These are phyloP conservation scores for Xylaria sp. DNA, from an alignment of 2,329 filamentous ascomycete species.

Conservation along the genomic window DNA sequence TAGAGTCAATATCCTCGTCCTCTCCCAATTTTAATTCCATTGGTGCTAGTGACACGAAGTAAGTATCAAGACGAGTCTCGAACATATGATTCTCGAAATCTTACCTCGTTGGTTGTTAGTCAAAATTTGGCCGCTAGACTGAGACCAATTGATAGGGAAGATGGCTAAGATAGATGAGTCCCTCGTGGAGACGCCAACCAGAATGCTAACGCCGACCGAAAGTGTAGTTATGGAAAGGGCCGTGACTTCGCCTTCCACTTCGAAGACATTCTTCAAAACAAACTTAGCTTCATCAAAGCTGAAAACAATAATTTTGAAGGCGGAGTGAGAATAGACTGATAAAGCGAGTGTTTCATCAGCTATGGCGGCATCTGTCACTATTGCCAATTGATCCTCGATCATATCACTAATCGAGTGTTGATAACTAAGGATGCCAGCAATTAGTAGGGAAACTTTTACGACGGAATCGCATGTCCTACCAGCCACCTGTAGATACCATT, in stretches of 20 bases:
- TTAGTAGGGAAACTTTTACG: conserved; percentile 26
- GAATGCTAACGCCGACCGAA: conserved; percentile 33
- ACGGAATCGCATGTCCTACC: conserved; percentile 47
- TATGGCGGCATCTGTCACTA: conserved; percentile 57
- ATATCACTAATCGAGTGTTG: conserved; percentile 50
- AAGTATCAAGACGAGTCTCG: conserved; percentile 6
- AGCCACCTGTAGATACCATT: conserved; percentile 51
- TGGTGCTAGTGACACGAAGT: not conserved
- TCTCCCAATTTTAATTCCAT: conserved; percentile 7
- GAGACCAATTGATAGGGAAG: conserved; percentile 32
- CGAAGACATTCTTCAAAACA: conserved; percentile 46
- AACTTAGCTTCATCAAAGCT: conserved; percentile 51
- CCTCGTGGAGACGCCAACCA: conserved; percentile 42
- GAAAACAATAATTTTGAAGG: conserved; percentile 55
- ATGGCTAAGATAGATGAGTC: conserved; percentile 38
- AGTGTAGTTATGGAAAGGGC: conserved; percentile 52
- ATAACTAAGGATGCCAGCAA: conserved; percentile 40
- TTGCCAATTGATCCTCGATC: conserved; percentile 43
- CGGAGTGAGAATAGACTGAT: conserved; percentile 52
- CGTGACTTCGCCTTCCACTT: conserved; percentile 60
- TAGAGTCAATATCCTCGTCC: conserved; percentile 21
- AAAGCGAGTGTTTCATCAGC: conserved; percentile 54
- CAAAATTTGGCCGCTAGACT: conserved; percentile 1
- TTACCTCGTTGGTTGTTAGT: conserved; percentile 35
- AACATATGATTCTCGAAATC: conserved; percentile 12